Conservation (phyloP, 495 filamentous ascomycete species). For the Rostrohypoxylon terebratum region DNA sequence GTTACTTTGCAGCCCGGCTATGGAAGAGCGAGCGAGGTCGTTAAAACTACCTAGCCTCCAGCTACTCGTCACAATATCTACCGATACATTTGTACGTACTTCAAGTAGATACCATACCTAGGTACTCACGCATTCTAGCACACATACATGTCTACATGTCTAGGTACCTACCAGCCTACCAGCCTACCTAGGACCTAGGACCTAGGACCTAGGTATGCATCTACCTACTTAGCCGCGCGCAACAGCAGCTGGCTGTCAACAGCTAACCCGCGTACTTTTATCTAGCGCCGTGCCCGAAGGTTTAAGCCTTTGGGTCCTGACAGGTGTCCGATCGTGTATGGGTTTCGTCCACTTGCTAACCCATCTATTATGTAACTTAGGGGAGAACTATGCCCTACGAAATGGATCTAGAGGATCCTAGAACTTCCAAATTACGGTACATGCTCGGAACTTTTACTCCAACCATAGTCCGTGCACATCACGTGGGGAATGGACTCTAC, state of each 20-base stretch:
- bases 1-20: conserved; percentile 42
- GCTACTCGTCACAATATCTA: conserved; percentile 7
- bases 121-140: too few relatives aligned
- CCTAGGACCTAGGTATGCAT: not conserved
- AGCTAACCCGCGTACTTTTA: conserved; percentile 1
- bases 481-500: not conserved
- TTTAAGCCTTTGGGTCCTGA: conserved; percentile 18
- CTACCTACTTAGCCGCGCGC: conserved; percentile 2
- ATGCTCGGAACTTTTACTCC: conserved; percentile 10
- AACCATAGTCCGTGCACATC: conserved; percentile 9
- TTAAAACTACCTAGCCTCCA: not conserved
- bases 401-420: not conserved
- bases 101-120: too few relatives aligned
- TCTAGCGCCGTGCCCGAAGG: conserved; percentile 23
- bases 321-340: conserved; percentile 21
- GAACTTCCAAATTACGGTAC: not conserved
- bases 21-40: conserved; percentile 10
- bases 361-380: conserved; percentile 24
- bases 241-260: not conserved
- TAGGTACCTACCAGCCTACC: not conserved
- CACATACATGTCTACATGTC: too few relatives aligned
- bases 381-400: conserved; percentile 31
- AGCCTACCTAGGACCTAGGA: not conserved
- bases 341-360: conserved; percentile 14
- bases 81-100: not conserved